phyloP scores from a whole-genome alignment of 139 green algal species.

The Picochlorum sp. region DNA sequence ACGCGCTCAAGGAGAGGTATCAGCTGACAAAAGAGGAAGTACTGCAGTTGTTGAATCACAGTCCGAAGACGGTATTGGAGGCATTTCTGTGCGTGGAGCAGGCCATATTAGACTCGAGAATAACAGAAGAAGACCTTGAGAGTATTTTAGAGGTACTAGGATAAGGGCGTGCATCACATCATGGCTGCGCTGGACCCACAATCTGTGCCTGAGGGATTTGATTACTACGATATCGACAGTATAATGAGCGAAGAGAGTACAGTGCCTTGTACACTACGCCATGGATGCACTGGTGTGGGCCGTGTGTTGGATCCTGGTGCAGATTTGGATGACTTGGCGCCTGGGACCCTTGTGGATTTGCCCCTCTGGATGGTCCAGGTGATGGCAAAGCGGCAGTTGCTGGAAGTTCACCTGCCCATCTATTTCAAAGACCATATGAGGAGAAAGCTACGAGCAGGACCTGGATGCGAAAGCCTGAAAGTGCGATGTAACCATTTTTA shows the following conservation, averaged over 20 bases:
- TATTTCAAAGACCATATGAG: slow-evolving; percentile 44
- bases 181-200: neutral
- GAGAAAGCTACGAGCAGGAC: slow-evolving; percentile 41
- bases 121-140: slow-evolving; percentile 37
- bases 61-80: slow-evolving; percentile 34
- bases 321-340: slow-evolving; percentile 24
- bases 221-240: slow-evolving; percentile 28
- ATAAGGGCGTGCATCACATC: slow-evolving; percentile 11
- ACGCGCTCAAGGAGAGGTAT: slow-evolving; percentile 24
- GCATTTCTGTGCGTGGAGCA: slow-evolving; percentile 39
- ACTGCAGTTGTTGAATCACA: slow-evolving; percentile 51
- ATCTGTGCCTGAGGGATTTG: neutral
- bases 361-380: slow-evolving; percentile 40
- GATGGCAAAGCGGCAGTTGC: slow-evolving; percentile 33
- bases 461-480: slow-evolving; percentile 41
- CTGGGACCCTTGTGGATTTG: slow-evolving; percentile 25
- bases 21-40: slow-evolving; percentile 35
- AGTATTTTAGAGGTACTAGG: slow-evolving; percentile 23
- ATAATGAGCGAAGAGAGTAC: slow-evolving; percentile 36
- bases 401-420: slow-evolving; percentile 20
- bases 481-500: slow-evolving; percentile 48
- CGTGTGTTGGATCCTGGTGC: slow-evolving; percentile 35
- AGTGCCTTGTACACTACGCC: slow-evolving; percentile 23
- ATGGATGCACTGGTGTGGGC: slow-evolving; percentile 31
- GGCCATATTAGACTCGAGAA: slow-evolving; percentile 34